Conservation (phyloP, 2,329 filamentous ascomycete genomes). For the Fulvia fulva region DNA sequence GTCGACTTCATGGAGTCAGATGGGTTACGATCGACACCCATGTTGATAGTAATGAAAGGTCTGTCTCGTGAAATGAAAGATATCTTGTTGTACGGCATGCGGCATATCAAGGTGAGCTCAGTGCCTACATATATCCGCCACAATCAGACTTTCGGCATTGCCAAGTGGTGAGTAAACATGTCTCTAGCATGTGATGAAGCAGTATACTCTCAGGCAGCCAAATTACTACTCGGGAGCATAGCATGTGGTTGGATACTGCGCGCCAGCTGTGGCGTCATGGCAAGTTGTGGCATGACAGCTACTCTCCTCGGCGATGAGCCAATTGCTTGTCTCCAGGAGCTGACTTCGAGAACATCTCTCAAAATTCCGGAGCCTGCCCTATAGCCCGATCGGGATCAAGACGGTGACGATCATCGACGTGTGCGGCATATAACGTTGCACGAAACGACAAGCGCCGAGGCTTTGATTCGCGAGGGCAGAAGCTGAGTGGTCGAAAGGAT, state of each 20-base stretch:
- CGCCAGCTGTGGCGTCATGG: background rate
- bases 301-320: background rate
- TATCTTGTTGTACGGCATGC: background rate
- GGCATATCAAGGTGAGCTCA: background rate
- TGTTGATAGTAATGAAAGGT: too few species aligned
- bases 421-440: background rate
- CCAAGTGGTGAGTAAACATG: slow-evolving; percentile 1
- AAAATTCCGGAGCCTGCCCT: slow-evolving; percentile 1
- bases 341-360: background rate
- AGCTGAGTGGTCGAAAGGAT: background rate
- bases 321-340: background rate
- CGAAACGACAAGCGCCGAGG: background rate
- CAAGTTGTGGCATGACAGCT: background rate
- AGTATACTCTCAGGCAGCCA: slow-evolving; percentile 1
- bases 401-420: background rate
- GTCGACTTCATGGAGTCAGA: slow-evolving; percentile 25
- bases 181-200: too few species aligned
- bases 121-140: slow-evolving; percentile 1
- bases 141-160: slow-evolving; percentile 1
- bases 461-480: background rate
- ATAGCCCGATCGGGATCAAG: background rate
- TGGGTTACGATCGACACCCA: background rate
- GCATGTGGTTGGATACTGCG: background rate
- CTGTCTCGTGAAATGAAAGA: too few species aligned
- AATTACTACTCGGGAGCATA: background rate